phyloP scores from a whole-genome alignment of 805 yeast species.

The Candida glaebosa region DNA sequence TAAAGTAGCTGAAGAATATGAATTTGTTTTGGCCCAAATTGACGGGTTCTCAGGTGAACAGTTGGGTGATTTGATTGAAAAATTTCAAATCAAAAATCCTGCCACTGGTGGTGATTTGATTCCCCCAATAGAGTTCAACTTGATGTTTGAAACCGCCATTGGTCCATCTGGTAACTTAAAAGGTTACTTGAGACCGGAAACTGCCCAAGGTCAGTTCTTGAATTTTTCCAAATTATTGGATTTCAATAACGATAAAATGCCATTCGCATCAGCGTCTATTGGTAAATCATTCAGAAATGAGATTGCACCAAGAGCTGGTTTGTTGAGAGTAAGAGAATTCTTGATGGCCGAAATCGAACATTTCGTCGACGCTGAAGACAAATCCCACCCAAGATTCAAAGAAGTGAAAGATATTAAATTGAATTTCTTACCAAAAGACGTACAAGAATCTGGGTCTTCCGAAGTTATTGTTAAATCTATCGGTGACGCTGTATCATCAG shows the following conservation, averaged over 20 bases:
- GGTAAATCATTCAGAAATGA: conserved; percentile 99
- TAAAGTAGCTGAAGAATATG: conserved; percentile 73
- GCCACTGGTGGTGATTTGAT: conserved; percentile 82
- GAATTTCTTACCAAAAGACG: conserved; percentile 77
- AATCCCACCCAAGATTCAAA: conserved; percentile 74
- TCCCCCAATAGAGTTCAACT: conserved; percentile 91
- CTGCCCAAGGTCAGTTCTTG: conserved; percentile 98
- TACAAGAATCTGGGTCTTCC: conserved; percentile 84
- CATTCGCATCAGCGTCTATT: conserved; percentile 98
- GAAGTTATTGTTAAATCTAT: conserved; percentile 60
- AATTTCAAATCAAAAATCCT: conserved; percentile 86
- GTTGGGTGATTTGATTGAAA: conserved; percentile 82
- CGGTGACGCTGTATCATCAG: conserved; percentile 86
- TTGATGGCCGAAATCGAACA: conserved; percentile 99
- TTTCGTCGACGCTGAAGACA: conserved; percentile 90
- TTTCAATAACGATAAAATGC: conserved; percentile 94
- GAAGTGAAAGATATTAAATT: conserved; percentile 72
- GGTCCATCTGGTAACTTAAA: conserved; percentile 97
- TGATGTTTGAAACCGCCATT: conserved; percentile 98
- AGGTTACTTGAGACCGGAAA: conserved; percentile 97
- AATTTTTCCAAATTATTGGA: conserved; percentile 92
- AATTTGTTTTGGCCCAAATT: conserved; percentile 82
- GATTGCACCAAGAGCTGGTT: conserved; percentile 97
- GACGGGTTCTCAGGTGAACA: conserved; percentile 94
- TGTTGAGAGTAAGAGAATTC: conserved; percentile 96